Base-by-base conservation (phyloP, 2,329 filamentous ascomycete genomes). In the Verticillium zaregamsianum region DNA sequence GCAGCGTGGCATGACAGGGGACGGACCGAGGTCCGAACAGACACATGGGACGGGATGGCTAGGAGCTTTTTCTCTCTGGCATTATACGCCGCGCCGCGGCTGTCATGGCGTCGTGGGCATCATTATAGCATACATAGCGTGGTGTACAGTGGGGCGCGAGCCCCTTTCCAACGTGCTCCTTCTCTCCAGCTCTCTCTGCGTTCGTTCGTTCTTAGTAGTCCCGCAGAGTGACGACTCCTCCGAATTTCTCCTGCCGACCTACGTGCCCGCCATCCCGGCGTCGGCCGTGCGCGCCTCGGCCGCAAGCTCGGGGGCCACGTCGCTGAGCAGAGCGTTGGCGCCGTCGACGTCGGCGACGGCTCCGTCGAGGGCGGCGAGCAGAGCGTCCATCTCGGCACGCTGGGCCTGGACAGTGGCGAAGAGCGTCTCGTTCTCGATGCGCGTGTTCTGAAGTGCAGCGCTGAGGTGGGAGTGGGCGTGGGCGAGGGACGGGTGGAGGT, bases 401-500 rank as follows among this genome's bases (percentile, higher is more conserved):
- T 89, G 86, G 49, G 70, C 73, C 58, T 74, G 72, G 14, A 89
- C 76, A 60, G 81, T 79, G 54, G 79, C 78, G 62, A 80, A 82
- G 20, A 88, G 73, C 6, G 73, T 76, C 15, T 82, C 80, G 69
- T 89, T 89, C 67, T 82, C 79, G 17, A 80, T 77, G 70, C 87
- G 84, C 54, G 78, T 79, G 25, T 83, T 85, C 68, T 84, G 82
- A 37, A 89, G 75, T 56, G 76, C 77, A 9, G 83, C 84, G 69
- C 85, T 85, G 64, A 89, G 80, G 66, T 82, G 80, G 2, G 79
- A 80, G 60, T 82, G 81, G 69, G 87, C 83, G 17, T 79, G 73
- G 3, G 77, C 75, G 5, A 87, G 78, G 59, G 83, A 77, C 0
- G 84, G 82, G 6, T 76, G 71, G 28, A 87, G 74, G 71, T 88